Base-by-base conservation (phyloP, 2,329 filamentous ascomycete species). In the Fusarium sp. region DNA sequence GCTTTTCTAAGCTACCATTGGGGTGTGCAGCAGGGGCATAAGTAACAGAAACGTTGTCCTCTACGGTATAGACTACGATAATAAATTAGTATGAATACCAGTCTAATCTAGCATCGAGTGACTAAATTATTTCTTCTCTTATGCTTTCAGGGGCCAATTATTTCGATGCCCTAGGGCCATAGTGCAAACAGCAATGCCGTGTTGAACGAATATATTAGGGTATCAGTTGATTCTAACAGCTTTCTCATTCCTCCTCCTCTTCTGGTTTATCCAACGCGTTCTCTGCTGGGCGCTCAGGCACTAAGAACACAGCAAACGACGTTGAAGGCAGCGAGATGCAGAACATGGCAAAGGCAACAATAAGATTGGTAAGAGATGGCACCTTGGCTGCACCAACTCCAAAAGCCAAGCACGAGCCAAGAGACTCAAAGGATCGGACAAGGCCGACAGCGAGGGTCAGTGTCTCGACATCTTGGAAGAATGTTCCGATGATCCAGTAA, bases 401-500 rank as follows among this genome's bases (percentile, higher is more conserved):
- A 43, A 84, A 86, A 0, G 84, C 76, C 6, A 87, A 67, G 51
- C 81, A 81, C 1, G 83, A 83, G 0, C 85, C 84, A 6, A 86
- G 63, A 1, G 82, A 84, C 69, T 86, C 84, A 49, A 86, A 85
- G 0, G 83, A 84, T 6, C 84, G 78, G 7, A 87, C 76, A 3
- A 86, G 75, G 2, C 83, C 83, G 3, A 86, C 83, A 3, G 80
- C 81, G 0, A 86, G 78, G 1, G 85, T 84, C n/a, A 87, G 69
- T 0, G 84, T 86, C 70, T 85, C 83, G 8, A 86, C 76, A 51
- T 87, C 84, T 61, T 85, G 79, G 63, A 85, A 84, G 75, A 86
- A 87, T 4, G 83, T 79, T 5, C 83, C 85, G 2, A 86, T 78
- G 16, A 85, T 74, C 83, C 84, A 86, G 74, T 86, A 86, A 1